phyloP scores from a whole-genome alignment of 2,329 filamentous ascomycete species.

The Aspergillus fructus region DNA sequence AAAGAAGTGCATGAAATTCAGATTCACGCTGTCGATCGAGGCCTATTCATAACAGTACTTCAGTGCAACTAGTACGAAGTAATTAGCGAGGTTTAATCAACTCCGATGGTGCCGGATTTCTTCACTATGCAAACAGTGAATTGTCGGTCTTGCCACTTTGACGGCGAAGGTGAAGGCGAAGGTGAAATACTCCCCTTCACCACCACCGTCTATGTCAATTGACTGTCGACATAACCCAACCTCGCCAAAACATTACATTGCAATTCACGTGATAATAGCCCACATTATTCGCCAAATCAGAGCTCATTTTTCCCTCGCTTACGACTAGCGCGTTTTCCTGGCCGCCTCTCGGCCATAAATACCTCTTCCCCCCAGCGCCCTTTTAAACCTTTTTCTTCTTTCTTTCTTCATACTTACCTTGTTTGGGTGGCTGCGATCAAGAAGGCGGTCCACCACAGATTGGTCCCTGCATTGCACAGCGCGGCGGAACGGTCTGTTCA shows the following conservation, averaged over 20 bases:
- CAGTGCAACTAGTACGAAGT: no score
- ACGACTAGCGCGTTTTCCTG: constrained; percentile 13
- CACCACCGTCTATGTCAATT: no score
- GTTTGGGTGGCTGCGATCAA: constrained; percentile 50
- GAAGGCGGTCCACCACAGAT: constrained; percentile 46
- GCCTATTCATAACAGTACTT: no score
- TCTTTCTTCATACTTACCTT: constrained; percentile 55
- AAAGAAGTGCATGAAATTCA: no score
- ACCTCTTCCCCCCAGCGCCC: constrained; percentile 6
- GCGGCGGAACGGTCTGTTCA: constrained; percentile 48
- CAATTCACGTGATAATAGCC: neutral
- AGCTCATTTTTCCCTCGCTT: constrained; percentile 15
- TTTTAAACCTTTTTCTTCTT: constrained; percentile 34
- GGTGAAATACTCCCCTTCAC: no score
- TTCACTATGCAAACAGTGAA: no score
- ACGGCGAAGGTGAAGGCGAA: no score
- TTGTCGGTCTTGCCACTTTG: no score
- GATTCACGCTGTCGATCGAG: no score
- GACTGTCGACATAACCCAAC: no score
- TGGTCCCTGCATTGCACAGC: constrained; percentile 60
- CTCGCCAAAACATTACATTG: neutral
- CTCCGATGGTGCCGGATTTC: no score
- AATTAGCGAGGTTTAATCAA: no score
- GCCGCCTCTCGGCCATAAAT: constrained; percentile 16
- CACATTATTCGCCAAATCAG: constrained; percentile 5